phyloP scores from a whole-genome alignment of 331 rosid species.

The Malus hybrid region DNA sequence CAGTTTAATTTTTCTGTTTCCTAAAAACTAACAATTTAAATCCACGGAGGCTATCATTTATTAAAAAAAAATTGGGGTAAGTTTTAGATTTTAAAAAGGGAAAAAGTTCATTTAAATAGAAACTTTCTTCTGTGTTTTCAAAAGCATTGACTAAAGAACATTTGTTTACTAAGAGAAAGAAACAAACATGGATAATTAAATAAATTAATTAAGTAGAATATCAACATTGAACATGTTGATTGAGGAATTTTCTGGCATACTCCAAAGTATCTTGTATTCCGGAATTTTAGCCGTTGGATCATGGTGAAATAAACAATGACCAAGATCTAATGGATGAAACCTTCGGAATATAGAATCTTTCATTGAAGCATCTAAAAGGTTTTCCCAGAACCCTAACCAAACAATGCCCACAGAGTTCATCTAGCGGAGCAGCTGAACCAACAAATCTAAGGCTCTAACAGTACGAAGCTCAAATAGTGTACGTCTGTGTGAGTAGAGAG shows the following conservation, averaged over 20 bases:
- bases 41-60: too few species aligned
- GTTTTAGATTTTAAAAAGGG: too few species aligned
- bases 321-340: too few species aligned
- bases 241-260: too few species aligned
- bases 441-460: not conserved
- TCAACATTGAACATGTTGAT: not conserved
- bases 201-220: not conserved
- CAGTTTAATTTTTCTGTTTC: too few species aligned
- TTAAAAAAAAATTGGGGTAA: too few species aligned
- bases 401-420: not conserved
- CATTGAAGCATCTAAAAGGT: not conserved
- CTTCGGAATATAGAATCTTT: too few species aligned
- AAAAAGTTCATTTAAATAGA: not conserved
- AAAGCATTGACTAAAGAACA: not conserved
- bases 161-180: not conserved
- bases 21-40: too few species aligned
- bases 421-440: not conserved
- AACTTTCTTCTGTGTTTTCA: not conserved
- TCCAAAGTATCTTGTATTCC: too few species aligned
- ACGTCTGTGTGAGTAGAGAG: too few species aligned
- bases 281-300: too few species aligned
- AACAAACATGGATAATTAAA: not conserved
- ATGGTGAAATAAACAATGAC: too few species aligned
- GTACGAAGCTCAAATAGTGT: not conserved
- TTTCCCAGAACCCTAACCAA: not conserved